Percentiles rank a stretch among this genome's conserved stretches.
Evolutionary conservation across 1,284 basidiomycete species (phyloP).

Genomic region (Malassezia arunalokei): DNA sequence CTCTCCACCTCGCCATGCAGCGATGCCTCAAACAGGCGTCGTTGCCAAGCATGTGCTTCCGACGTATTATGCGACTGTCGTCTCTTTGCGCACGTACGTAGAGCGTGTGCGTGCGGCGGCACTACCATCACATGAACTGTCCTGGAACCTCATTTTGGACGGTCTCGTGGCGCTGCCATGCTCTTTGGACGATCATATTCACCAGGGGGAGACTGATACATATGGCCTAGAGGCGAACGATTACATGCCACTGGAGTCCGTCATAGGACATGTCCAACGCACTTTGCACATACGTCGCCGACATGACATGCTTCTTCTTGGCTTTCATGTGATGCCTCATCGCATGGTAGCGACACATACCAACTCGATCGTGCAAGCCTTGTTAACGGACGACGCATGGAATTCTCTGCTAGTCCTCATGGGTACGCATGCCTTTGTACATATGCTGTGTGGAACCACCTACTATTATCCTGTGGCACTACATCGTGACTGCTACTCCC

Average conservation of each 20-base stretch:
- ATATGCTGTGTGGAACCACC: slow-evolving; percentile 61
- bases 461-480: slow-evolving; percentile 58
- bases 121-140: background rate
- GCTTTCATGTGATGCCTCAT: slow-evolving; percentile 51
- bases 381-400: slow-evolving; percentile 58
- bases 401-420: slow-evolving; percentile 56
- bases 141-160: background rate
- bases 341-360: slow-evolving; percentile 52
- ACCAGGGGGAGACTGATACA: background rate
- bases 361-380: slow-evolving; percentile 61
- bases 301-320: slow-evolving; percentile 54
- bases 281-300: background rate
- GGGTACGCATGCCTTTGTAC: slow-evolving; percentile 60
- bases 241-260: background rate
- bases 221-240: background rate
- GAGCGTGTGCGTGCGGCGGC: background rate
- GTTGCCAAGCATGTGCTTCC: background rate
- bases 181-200: background rate
- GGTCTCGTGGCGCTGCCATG: background rate
- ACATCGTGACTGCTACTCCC: slow-evolving; percentile 62
- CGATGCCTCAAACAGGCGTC: background rate
- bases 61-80: background rate
- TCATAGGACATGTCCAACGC: background rate
- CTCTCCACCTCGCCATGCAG: background rate
- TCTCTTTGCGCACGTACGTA: background rate